Evolutionary conservation across 495 filamentous ascomycete genomes (phyloP), one percentile per base, ranked within the genome.

Genomic region (Pseudomonodictys pantanalensis): DNA sequence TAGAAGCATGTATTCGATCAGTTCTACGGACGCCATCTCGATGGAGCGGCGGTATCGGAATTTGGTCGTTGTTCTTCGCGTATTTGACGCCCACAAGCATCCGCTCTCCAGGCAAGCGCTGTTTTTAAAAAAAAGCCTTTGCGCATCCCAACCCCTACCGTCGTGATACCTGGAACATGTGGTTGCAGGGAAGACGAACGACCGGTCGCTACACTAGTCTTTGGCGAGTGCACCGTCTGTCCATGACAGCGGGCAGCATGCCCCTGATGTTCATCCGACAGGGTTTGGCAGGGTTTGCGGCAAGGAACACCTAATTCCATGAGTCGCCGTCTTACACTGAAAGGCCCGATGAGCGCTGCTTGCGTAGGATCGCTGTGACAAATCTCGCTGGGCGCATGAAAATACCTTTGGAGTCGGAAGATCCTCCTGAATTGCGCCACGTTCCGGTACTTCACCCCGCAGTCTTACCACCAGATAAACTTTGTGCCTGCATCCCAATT

Each of bases 11-110:
- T 43, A 23, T 24, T 23, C 15, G 12, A 56, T 8, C 22, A 62
- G 23, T 6, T 38, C 30, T 42, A 42, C 51, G 15, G 38, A 56
- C 42, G 39, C n/a, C 58, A 60, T 60, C 8, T n/a, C 41, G 58
- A 12, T 26, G 20, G 38, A 5, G 4, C 5, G 4, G 38, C 12
- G 38, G 15, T 41, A 18, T 15, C 15, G 38, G 15, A 18, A 12
- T 41, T 5, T 15, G 38, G 38, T n/a, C 12, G 38, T 35, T 15
- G 15, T 41, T 41, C 38, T 41, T 41, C 3, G 15, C 12, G 15
- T n/a, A 18, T 41, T 41, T 41, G 32, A n/a, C 20, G 38, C 12
- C 15, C 15, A 15, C 5, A 41, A 41, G 38, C 3, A 41, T 3
- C 15, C 5, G 12, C 38, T 18, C 15, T 41, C 38, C 7, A 15